Percentiles rank a stretch among this genome's conserved stretches.
These are phyloP conservation scores for Penicillium glabrum DNA, from an alignment of 2,329 filamentous ascomycete species.

Conservation along the genomic window DNA sequence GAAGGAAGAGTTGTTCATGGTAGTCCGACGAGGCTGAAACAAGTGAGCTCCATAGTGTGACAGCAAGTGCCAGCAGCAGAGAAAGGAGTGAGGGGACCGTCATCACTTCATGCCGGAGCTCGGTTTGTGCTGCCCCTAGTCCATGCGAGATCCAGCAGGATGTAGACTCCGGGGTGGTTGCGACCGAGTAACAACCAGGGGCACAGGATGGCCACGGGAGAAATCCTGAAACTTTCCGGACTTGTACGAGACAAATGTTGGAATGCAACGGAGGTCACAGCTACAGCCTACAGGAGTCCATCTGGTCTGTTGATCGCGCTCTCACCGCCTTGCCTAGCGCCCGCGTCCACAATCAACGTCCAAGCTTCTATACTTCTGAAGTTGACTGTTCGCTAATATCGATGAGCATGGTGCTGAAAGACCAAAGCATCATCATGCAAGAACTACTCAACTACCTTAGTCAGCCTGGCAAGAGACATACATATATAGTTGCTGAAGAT, in stretches of 20 bases:
- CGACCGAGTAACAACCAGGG: slow-evolving; percentile 3
- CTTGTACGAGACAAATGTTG: slow-evolving; percentile 3
- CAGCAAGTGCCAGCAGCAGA: slow-evolving; percentile 32
- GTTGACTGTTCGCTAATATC: not conserved
- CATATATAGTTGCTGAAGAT: too few relatives aligned
- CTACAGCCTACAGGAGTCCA: slow-evolving; percentile 4
- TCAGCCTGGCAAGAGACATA: too few relatives aligned
- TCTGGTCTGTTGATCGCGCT: slow-evolving; percentile 18
- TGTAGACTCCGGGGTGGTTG: not conserved
- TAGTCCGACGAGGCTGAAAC: slow-evolving; percentile 63
- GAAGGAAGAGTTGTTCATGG: slow-evolving; percentile 70
- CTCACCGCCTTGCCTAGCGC: not conserved
- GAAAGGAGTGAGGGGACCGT: slow-evolving; percentile 42
- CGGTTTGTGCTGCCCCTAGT: slow-evolving; percentile 16
- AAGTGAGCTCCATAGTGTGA: slow-evolving; percentile 41
- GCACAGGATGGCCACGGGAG: slow-evolving; percentile 3
- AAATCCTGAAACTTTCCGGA: slow-evolving; percentile 5
- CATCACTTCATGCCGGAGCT: slow-evolving; percentile 43
- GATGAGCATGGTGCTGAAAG: too few relatives aligned
- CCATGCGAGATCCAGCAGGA: slow-evolving; percentile 13
- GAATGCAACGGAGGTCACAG: not conserved
- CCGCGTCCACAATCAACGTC: not conserved
- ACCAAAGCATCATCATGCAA: too few relatives aligned
- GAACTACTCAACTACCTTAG: too few relatives aligned
- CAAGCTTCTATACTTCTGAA: not conserved